Base-by-base conservation (phyloP, 495 filamentous ascomycete genomes). In the Talaromyces borbonicus region DNA sequence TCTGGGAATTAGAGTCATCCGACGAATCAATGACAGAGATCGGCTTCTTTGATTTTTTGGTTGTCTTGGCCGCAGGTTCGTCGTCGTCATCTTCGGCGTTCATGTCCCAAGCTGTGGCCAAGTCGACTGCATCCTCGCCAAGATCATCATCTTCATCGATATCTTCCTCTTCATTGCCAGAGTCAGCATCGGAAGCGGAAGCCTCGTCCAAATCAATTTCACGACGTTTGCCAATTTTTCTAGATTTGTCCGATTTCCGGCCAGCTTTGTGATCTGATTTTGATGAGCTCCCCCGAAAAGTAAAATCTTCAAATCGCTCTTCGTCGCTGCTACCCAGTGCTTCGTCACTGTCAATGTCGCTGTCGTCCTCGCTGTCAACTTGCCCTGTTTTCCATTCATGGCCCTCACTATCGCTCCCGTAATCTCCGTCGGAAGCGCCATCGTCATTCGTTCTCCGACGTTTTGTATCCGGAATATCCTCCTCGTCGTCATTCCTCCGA, bases 241-340 rank as follows among this genome's bases (percentile, higher is more conserved):
- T n/a, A n/a, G n/a, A n/a, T n/a, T n/a, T n/a, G n/a, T n/a, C n/a
- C 33, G 11, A 16, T 20, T 11, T 9, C n/a, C 9, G 18, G 20
- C 57, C 49, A n/a, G 51, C 12, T 20, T 45, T 20, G 47, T 55
- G 37, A 45, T 63, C 65, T 5, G 55, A 44, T 43, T 63, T 63
- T 19, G 59, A 64, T 46, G 63, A 78, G 52, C 77, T 85, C 32
- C 81, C 84, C 2, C 79, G 67, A 54, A 94, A 94, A 2, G 75
- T 68, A 61, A 77, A 90, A 6, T 77, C 80, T 31, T 84, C 82
- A 53, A 92, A 92, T 50, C 70, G 68, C 55, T 94, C 87, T 60
- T 90, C 80, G 54, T 94, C 87, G 52, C 85, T 90, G 48, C 82
- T 82, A 7, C 89, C 90, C 71, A 96, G 84, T 25, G 90, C 90